Conservation (phyloP, 1,284 basidiomycete genomes). For the Fomitopsis schrenkii region DNA sequence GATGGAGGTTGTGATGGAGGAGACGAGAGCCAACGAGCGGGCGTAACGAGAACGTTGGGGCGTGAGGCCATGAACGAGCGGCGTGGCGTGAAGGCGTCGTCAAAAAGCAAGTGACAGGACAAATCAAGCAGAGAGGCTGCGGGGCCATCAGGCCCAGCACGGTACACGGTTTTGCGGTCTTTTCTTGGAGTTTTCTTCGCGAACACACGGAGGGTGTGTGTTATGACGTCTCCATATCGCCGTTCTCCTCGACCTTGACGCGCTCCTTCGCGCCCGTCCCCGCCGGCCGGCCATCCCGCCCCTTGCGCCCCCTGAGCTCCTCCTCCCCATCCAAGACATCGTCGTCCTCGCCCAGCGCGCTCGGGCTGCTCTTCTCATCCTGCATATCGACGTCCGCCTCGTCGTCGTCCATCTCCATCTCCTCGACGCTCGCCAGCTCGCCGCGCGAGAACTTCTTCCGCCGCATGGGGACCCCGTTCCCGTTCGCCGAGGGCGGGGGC, state of each 20-base stretch:
- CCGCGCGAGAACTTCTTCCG: slow-evolving; percentile 22
- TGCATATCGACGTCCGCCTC: slow-evolving; percentile 14
- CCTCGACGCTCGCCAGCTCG: slow-evolving; percentile 29
- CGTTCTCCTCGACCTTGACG: slow-evolving; percentile 29
- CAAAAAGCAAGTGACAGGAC: background rate
- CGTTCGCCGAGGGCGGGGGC: background rate
- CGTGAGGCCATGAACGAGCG: background rate
- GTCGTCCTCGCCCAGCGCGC: slow-evolving; percentile 12
- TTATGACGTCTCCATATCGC: slow-evolving; percentile 25
- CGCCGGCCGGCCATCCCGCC: slow-evolving; percentile 26
- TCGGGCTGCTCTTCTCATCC: slow-evolving; percentile 13
- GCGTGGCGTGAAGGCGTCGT: background rate
- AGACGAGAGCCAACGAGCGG: background rate
- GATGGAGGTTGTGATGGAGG: background rate
- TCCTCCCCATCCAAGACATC: slow-evolving; percentile 17
- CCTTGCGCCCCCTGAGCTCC: slow-evolving; percentile 24
- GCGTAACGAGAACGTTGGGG: background rate
- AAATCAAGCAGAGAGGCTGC: background rate
- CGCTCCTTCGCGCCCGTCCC: slow-evolving; percentile 20
- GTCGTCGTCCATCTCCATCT: slow-evolving; percentile 25
- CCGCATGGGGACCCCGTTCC: slow-evolving; percentile 5
- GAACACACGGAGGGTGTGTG: background rate
- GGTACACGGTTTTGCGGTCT: background rate
- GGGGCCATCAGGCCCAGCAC: background rate
- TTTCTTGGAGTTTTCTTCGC: background rate